These are phyloP conservation scores for Metrosideros polymorpha DNA, from an alignment of 441 rosid species.

Conservation along the genomic window DNA sequence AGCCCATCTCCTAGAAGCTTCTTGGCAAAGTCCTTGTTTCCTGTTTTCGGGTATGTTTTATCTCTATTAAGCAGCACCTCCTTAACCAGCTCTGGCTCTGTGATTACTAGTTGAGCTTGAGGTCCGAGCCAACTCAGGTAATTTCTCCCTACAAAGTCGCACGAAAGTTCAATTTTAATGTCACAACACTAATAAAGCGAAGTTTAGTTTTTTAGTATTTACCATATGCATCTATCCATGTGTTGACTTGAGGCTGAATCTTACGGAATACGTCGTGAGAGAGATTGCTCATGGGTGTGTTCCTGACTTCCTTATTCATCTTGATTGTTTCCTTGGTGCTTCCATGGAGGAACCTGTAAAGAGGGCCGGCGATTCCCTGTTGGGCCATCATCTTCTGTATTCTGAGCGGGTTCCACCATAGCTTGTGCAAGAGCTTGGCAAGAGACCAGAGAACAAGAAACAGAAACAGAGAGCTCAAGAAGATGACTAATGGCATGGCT, in stretches of 20 bases:
- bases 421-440: not conserved
- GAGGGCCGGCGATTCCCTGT: conserved; percentile 2
- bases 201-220: not conserved
- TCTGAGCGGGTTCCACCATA: conserved; percentile 1
- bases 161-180: not conserved
- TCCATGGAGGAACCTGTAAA: not conserved
- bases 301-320: not conserved
- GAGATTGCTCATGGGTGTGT: not conserved
- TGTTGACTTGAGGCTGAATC: not conserved
- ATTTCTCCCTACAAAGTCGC: not conserved
- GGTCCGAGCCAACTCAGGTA: conserved; percentile 5
- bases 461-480: not conserved
- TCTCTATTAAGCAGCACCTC: conserved; percentile 7
- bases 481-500: not conserved
- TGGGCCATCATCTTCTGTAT: not conserved
- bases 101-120: conserved; percentile 1
- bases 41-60: not conserved
- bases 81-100: conserved; percentile 6
- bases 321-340: not conserved
- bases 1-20: conserved; percentile 8
- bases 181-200: not conserved
- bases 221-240: not conserved
- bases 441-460: not conserved
- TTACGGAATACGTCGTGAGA: not conserved
- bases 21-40: not conserved